These are phyloP conservation scores for Syncephalastrum contaminatum DNA, from an alignment of 371 early-diverging fungal genomes.

Conservation along the genomic window DNA sequence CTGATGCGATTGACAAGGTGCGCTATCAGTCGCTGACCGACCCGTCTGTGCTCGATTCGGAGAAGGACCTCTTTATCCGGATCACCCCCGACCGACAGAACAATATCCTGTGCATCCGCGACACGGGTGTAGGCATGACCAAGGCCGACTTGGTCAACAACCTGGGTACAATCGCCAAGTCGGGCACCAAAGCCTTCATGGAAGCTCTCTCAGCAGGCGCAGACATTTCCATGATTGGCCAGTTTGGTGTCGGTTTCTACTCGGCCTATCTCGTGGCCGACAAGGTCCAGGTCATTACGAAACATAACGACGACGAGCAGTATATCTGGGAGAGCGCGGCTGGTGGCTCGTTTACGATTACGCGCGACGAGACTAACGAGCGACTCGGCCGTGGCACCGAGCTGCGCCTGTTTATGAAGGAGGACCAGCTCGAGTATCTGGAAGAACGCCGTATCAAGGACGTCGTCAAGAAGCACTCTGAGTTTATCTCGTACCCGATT, in stretches of 20 bases:
- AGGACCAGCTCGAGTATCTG: slow-evolving; percentile 67
- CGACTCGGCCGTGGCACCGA: slow-evolving; percentile 73
- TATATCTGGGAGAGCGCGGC: slow-evolving; percentile 78
- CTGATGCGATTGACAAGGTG: slow-evolving; percentile 88
- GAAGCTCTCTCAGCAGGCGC: slow-evolving; percentile 51
- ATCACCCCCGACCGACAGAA: slow-evolving; percentile 62
- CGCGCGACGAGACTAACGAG: slow-evolving; percentile 68
- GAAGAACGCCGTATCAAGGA: slow-evolving; percentile 55
- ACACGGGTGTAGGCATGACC: slow-evolving; percentile 92
- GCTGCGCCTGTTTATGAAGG: slow-evolving; percentile 78
- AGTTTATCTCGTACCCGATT: slow-evolving; percentile 72
- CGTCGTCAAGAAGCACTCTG: slow-evolving; percentile 80
- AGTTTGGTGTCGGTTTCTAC: slow-evolving; percentile 96
- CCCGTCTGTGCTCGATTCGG: slow-evolving; percentile 52
- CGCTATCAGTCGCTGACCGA: slow-evolving; percentile 62
- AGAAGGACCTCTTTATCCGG: slow-evolving; percentile 64
- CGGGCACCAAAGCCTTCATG: slow-evolving; percentile 60
- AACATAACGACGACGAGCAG: slow-evolving; percentile 71
- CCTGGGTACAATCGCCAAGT: slow-evolving; percentile 88
- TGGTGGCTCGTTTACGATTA: slow-evolving; percentile 71
- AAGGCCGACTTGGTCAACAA: slow-evolving; percentile 78
- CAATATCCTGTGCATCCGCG: slow-evolving; percentile 69
- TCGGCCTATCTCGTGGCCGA: slow-evolving; percentile 83
- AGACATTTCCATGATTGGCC: slow-evolving; percentile 78
- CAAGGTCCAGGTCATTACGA: slow-evolving; percentile 80